Conservation (phyloP, 495 filamentous ascomycete genomes). For the Terfezia claveryi region DNA sequence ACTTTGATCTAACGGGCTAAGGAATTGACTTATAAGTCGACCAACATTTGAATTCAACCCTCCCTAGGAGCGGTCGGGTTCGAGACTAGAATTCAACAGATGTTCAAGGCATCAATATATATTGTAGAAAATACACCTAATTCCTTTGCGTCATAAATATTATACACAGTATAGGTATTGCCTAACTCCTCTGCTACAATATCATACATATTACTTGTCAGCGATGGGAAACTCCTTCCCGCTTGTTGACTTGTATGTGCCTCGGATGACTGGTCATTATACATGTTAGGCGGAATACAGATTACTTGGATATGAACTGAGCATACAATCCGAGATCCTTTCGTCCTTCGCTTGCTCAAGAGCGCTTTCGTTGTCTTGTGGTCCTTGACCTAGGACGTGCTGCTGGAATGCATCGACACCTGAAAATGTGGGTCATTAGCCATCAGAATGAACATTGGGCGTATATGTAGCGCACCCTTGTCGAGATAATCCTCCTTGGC, state of each 20-base stretch:
- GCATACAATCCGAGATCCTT: constrained; percentile 31
- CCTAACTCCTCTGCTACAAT: too few relatives aligned
- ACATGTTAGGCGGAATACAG: constrained; percentile 6
- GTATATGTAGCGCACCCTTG: constrained; percentile 27
- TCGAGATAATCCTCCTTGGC: constrained; percentile 47
- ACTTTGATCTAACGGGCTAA: too few relatives aligned
- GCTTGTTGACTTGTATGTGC: constrained; percentile 36
- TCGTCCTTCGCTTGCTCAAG: constrained; percentile 57
- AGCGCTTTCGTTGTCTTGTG: constrained; percentile 48
- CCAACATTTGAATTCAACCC: too few relatives aligned
- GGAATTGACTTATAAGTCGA: too few relatives aligned
- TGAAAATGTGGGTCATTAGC: constrained; percentile 10
- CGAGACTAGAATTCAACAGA: too few relatives aligned
- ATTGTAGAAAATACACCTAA: too few relatives aligned
- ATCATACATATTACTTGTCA: constrained; percentile 28
- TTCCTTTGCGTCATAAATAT: too few relatives aligned
- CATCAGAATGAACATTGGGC: background rate
- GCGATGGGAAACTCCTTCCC: constrained; percentile 41
- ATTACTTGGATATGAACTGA: background rate
- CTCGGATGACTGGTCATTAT: constrained; percentile 28
- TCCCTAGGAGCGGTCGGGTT: too few relatives aligned
- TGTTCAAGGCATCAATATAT: too few relatives aligned
- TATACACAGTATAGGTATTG: too few relatives aligned
- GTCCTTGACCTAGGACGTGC: constrained; percentile 37
- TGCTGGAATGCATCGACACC: constrained; percentile 48